These are phyloP conservation scores for Telfairia occidentalis DNA, from an alignment of 331 rosid species.

Conservation along the genomic window DNA sequence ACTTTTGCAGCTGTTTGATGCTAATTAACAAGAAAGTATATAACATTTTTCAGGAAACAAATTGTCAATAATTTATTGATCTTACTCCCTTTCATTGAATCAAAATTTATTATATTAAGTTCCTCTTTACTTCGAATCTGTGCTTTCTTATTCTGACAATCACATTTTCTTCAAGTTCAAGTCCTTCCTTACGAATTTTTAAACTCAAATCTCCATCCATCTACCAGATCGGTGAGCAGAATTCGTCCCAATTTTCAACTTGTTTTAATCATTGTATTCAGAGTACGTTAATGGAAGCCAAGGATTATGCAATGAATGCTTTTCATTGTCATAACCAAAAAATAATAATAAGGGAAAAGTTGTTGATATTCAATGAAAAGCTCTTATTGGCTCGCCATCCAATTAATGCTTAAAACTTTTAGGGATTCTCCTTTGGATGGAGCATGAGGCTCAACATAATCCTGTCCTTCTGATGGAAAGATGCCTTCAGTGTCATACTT, in stretches of 20 bases:
- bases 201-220: background rate
- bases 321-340: background rate
- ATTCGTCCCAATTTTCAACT: background rate
- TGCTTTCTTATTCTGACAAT: background rate
- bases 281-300: background rate
- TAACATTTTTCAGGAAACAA: background rate
- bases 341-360: background rate
- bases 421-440: background rate
- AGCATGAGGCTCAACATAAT: background rate
- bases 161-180: background rate
- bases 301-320: background rate
- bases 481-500: too few species aligned
- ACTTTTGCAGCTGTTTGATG: background rate
- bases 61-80: background rate
- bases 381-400: background rate
- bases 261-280: background rate
- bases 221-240: background rate
- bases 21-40: background rate
- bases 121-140: background rate
- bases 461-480: too few species aligned
- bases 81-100: background rate
- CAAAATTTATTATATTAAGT: background rate
- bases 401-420: background rate
- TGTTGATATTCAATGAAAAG: background rate
- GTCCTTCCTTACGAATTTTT: background rate